Conservation (phyloP, 1,139 yeast genomes). For the Diutina rugosa region DNA sequence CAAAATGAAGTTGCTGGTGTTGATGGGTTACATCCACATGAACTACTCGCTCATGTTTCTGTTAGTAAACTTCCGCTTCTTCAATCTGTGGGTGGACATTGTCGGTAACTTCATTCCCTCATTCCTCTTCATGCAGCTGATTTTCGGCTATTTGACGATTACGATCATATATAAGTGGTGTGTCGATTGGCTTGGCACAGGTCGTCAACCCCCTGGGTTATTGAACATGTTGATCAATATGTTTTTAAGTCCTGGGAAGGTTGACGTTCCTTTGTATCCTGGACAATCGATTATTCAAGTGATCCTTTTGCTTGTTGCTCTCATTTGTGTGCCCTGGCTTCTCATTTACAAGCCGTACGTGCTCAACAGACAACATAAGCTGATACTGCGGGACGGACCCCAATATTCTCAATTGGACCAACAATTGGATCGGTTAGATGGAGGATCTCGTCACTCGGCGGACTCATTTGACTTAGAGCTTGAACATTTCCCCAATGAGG, state of each 20-base stretch:
- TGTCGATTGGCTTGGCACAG: conserved; percentile 1
- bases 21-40: conserved; percentile 2
- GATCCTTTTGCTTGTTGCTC: background rate
- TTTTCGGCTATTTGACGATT: conserved; percentile 1
- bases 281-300: background rate
- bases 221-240: conserved; percentile 1
- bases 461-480: background rate
- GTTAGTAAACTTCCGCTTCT: background rate
- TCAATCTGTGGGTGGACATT: background rate
- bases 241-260: conserved; percentile 1
- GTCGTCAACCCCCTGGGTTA: conserved; percentile 2
- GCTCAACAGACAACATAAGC: background rate
- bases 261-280: background rate
- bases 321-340: conserved; percentile 1
- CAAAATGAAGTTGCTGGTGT: conserved; percentile 2
- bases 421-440: background rate
- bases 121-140: conserved; percentile 1
- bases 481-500: background rate
- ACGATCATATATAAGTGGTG: conserved; percentile 2
- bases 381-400: background rate
- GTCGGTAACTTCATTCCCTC: conserved; percentile 2
- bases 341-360: background rate
- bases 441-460: background rate
- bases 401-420: background rate
- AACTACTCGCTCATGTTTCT: background rate